These are phyloP conservation scores for Oryza glumipatula DNA, from an alignment of 176 grass and related monocot genomes.

Conservation along the genomic window DNA sequence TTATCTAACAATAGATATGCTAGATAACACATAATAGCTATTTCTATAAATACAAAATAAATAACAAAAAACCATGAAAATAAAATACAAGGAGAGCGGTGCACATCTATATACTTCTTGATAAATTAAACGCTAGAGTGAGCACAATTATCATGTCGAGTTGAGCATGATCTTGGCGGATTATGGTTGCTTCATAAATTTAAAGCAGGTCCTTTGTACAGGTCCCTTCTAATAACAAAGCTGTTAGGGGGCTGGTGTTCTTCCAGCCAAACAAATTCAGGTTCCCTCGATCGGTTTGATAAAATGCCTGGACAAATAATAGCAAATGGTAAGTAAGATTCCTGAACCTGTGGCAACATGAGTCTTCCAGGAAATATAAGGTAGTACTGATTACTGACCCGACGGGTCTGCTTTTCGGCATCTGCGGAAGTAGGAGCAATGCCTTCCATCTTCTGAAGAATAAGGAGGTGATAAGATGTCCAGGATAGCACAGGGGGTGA, in stretches of 20 bases:
- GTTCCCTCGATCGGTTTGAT: slow-evolving; percentile 46
- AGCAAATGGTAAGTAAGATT: background rate
- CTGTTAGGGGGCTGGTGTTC: slow-evolving; percentile 59
- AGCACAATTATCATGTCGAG: slow-evolving; percentile 5
- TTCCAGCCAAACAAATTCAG: slow-evolving; percentile 62
- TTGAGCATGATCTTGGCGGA: background rate
- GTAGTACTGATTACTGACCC: slow-evolving; percentile 30
- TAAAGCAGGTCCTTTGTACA: slow-evolving; percentile 62
- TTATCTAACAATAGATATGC: slow-evolving; percentile 41
- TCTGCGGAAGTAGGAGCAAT: slow-evolving; percentile 71
- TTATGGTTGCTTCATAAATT: slow-evolving; percentile 33
- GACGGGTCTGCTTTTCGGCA: slow-evolving; percentile 29
- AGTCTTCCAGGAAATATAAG: background rate
- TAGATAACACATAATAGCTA: background rate
- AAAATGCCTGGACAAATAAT: slow-evolving; percentile 39
- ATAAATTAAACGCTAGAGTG: slow-evolving; percentile 34
- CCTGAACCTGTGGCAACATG: background rate
- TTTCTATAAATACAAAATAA: slow-evolving; percentile 26
- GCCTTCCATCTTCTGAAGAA: slow-evolving; percentile 59
- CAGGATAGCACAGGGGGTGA: slow-evolving; percentile 68
- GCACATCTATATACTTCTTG: slow-evolving; percentile 11
- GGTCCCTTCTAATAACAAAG: slow-evolving; percentile 69
- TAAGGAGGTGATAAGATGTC: slow-evolving; percentile 73
- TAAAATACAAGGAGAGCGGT: background rate
- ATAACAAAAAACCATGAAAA: background rate